Base-by-base conservation (phyloP, 441 rosid genomes). In the Manihot esculenta region DNA sequence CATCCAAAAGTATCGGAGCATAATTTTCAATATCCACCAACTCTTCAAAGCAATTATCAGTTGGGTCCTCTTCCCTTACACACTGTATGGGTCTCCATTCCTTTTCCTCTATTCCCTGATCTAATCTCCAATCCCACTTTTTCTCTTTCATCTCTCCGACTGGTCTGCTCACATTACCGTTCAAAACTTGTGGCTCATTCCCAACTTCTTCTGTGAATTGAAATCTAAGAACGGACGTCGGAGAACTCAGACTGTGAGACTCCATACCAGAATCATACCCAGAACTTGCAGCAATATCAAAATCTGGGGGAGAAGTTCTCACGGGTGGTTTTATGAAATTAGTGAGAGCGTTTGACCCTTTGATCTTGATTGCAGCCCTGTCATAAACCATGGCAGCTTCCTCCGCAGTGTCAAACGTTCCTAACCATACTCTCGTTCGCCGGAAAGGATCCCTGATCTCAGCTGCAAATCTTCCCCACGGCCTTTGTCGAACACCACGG, bases 391-490 rank as follows among this genome's bases (percentile, higher is more conserved):
- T 50, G 13, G 98, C 98, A 8, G 98, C 98, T 73, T 90, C 97
- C 79, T 89, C 90, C 14, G 97, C 95, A 0, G 98, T 92, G 24
- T 77, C 80, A 45, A 69, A 91, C 13, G 98, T 89, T 0, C 97
- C 97, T 3, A 93, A 61, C 98, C 98, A 93, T 10, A 86, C 56
- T 62, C 98, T 74, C 3, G 74, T 71, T 20, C 85, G 72, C 14
- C 76, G 78, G 0, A 71, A 48, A 0, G 98, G 95, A 72, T 93
- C 92, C 21, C 98, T 80, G 74, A 93, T 93, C 86, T 93, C 98
- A 15, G 98, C 94, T 1, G 96, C 94, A 86, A 85, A 93, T 72
- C 81, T 84, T 0, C 98, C 98, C 96, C 98, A 93, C 2, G 88
- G 93, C 48, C 98, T 68, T 58, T 76, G 86, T 44, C 98, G 77